Evolutionary conservation across 192 early-diverging fungal species (phyloP), one percentile per base, ranked within the genome.

Genomic region (Podochytrium sp.): DNA sequence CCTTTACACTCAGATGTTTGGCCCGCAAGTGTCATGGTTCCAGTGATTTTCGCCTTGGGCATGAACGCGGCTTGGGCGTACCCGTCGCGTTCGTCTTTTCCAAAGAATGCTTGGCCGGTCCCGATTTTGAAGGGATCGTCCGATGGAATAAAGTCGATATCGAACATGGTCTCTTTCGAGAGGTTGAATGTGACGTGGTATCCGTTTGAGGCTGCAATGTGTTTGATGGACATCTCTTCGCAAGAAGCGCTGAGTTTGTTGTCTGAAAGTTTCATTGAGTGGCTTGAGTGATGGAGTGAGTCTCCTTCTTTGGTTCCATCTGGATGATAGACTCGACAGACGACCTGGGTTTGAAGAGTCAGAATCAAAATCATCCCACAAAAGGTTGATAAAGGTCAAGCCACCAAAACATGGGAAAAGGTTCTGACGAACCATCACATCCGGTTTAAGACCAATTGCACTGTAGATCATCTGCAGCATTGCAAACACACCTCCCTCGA

Each of bases 391-490:
- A 14, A 55, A 38, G 10, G 34, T 20, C 34, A 25, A 73, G 16
- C 65, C 29, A 14, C 6, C n/a, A 6, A 72, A 65, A 72, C 10
- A 16, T 62, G 14, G 5, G 33, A 16, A 33, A 72, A 65, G 29
- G 25, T 10, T 7, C n/a, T 7, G 18, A 18, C 61, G 29, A n/a
- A 63, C 61, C 33, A 14, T 35, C 18, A 63, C 27, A 23, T 35
- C 38, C 20, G 61, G 61, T 12, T 7, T 23, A 14, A 41, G 37
- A n/a, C 71, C 75, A 57, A 96, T 81, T 49, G 92, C 91, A 14
- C 91, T 93, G 85, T 94, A 94, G 69, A 91, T 92, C 47, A 81
- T 74, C 78, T 97, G 95, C n/a, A 97, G 83, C 82, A 95, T 89
- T n/a, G 86, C 90, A 74, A 91, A 84, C 61, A 83, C 82, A 3